phyloP scores from a whole-genome alignment of 805 yeast species.

The Scheffersomyces stipitis region DNA sequence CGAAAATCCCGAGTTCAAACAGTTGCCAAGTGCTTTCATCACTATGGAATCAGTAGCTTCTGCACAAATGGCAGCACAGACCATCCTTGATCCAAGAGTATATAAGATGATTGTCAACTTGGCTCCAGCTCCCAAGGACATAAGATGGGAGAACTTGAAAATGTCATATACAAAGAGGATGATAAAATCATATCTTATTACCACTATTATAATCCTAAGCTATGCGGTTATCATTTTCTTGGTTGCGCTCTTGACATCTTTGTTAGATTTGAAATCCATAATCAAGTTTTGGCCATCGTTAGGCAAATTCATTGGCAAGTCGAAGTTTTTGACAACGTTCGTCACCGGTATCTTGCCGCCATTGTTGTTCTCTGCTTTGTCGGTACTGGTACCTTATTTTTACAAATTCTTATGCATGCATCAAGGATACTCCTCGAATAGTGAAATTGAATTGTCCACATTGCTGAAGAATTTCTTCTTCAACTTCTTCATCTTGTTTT shows the following conservation, averaged over 20 bases:
- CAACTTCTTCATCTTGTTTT: constrained; percentile 59
- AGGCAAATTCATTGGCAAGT: constrained; percentile 51
- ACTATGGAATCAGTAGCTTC: constrained; percentile 50
- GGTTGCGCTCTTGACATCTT: constrained; percentile 55
- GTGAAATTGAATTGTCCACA: constrained; percentile 58
- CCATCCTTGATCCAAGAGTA: constrained; percentile 45
- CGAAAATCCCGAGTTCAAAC: constrained; percentile 31
- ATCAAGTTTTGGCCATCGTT: constrained; percentile 59
- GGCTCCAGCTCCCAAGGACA: constrained; percentile 50
- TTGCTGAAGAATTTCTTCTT: constrained; percentile 59
- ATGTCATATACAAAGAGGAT: constrained; percentile 39
- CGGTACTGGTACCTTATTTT: constrained; percentile 54
- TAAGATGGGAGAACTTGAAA: constrained; percentile 46
- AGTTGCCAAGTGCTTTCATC: constrained; percentile 46
- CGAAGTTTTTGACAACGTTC: constrained; percentile 51
- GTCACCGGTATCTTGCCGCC: constrained; percentile 67
- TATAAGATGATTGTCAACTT: constrained; percentile 40
- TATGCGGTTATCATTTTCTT: constrained; percentile 55
- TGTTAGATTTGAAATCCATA: constrained; percentile 55
- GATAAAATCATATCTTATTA: constrained; percentile 39
- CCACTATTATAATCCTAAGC: constrained; percentile 46
- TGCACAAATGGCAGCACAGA: constrained; percentile 51
- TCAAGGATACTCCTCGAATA: constrained; percentile 56
- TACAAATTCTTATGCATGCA: constrained; percentile 48
- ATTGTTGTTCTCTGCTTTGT: constrained; percentile 54